Conservation (phyloP, 2,329 filamentous ascomycete species). For the Phialophora verrucosa region DNA sequence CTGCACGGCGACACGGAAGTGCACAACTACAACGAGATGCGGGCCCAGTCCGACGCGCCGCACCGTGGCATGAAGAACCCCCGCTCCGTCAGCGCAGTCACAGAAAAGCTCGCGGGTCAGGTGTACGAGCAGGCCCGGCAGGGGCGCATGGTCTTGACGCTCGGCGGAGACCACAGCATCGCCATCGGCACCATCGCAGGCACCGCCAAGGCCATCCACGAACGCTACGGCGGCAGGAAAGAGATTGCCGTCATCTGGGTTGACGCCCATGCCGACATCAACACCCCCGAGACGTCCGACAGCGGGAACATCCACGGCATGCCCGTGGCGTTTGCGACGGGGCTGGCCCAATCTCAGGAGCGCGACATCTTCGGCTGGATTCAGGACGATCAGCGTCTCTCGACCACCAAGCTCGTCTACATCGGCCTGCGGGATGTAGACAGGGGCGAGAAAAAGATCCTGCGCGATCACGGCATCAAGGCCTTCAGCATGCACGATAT, state of each 20-base stretch:
- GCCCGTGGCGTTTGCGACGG: conserved; percentile 91
- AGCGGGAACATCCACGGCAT: conserved; percentile 98
- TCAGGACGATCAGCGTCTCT: conserved; percentile 62
- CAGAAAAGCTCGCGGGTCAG: conserved; percentile 76
- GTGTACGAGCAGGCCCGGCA: conserved; percentile 84
- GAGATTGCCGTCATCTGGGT: conserved; percentile 98
- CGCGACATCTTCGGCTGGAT: conserved; percentile 92
- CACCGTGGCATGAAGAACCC: conserved; percentile 96
- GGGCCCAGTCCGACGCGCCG: conserved; percentile 39
- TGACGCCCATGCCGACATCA: conserved; percentile 97
- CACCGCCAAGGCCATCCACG: conserved; percentile 81
- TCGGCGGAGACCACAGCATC: conserved; percentile 95
- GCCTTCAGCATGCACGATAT: conserved; percentile 99
- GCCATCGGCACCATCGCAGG: conserved; percentile 93
- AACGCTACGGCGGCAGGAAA: conserved; percentile 69
- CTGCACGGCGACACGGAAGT: conserved; percentile 83
- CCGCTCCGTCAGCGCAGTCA: conserved; percentile 82
- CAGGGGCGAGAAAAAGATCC: conserved; percentile 87
- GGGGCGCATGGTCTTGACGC: conserved; percentile 86
- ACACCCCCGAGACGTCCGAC: conserved; percentile 86
- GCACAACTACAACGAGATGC: conserved; percentile 77
- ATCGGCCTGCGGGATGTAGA: conserved; percentile 95
- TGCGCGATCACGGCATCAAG: conserved; percentile 87
- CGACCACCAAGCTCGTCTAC: conserved; percentile 87
- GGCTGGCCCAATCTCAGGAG: conserved; percentile 76